Conservation (phyloP, 805 yeast species). For the Suhomyces sp. region DNA sequence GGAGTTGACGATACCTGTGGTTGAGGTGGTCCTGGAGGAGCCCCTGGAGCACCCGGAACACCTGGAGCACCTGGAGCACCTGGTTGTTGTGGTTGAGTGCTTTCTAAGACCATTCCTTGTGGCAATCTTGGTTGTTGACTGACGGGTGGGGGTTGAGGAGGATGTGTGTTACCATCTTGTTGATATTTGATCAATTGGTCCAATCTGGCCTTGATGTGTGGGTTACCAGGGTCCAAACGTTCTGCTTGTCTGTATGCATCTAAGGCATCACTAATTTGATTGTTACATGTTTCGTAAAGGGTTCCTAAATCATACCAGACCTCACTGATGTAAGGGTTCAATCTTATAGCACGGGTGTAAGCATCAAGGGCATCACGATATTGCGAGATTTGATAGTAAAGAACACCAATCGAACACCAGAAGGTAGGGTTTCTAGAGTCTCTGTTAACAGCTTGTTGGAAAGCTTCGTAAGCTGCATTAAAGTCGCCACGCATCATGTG, state of each 20-base stretch:
- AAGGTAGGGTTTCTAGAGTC: conserved; percentile 97
- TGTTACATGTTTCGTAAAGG: conserved; percentile 93
- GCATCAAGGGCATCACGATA: conserved; percentile 97
- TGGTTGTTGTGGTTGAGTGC: conserved; percentile 26
- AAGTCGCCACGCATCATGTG: conserved; percentile 96
- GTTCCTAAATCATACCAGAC: conserved; percentile 99
- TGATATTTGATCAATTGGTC: conserved; percentile 78
- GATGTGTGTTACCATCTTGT: conserved; percentile 63
- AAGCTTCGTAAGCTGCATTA: conserved; percentile 95
- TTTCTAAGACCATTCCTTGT: conserved; percentile 61
- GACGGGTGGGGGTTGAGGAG: conserved; percentile 67
- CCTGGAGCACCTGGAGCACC: conserved; percentile 13
- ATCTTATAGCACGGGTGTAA: conserved; percentile 91
- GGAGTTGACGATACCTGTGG: conserved; percentile 3
- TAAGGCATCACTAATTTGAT: conserved; percentile 90
- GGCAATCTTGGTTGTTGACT: conserved; percentile 63
- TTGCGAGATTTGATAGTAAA: conserved; percentile 94
- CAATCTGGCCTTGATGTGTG: conserved; percentile 89
- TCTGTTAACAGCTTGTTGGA: conserved; percentile 97
- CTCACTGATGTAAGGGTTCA: conserved; percentile 93
- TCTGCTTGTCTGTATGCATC: conserved; percentile 98
- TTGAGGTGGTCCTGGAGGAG: conserved; percentile 5
- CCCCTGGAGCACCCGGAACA: conserved; percentile 12
- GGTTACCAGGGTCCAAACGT: conserved; percentile 88
- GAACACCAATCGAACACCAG: conserved; percentile 95